phyloP scores from a whole-genome alignment of 2,329 filamentous ascomycete species.

The Venturia aucupariae region DNA sequence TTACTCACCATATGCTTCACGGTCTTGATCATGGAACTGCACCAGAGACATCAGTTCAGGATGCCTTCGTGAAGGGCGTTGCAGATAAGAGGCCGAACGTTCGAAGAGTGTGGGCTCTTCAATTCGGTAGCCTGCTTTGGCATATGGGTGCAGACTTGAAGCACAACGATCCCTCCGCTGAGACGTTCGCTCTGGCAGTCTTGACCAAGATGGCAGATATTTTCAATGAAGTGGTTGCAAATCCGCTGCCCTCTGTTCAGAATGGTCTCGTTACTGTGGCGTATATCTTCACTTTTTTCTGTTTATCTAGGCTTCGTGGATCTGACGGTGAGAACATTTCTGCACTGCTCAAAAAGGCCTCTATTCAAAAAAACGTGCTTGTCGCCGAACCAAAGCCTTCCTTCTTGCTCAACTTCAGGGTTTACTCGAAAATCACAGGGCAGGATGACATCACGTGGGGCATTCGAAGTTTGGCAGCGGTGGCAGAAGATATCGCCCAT shows the following conservation, averaged over 20 bases:
- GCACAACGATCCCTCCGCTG: constrained; percentile 33
- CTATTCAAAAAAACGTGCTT: constrained; percentile 57
- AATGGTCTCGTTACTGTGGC: constrained; percentile 73
- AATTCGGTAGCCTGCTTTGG: constrained; percentile 62
- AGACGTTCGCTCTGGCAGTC: constrained; percentile 40
- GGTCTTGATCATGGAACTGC: constrained; percentile 52
- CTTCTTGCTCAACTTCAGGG: constrained; percentile 72
- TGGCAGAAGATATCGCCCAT: constrained; percentile 47
- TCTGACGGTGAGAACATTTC: constrained; percentile 48
- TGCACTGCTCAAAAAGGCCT: constrained; percentile 50
- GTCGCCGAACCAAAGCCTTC: constrained; percentile 71
- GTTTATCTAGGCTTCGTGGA: constrained; percentile 43
- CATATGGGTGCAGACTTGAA: constrained; percentile 38
- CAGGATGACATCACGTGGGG: constrained; percentile 76
- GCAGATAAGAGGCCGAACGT: constrained; percentile 73
- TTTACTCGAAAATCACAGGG: constrained; percentile 69
- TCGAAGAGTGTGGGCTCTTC: constrained; percentile 71
- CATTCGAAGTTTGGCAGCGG: constrained; percentile 56
- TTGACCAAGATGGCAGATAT: constrained; percentile 54
- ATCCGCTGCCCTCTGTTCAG: constrained; percentile 70
- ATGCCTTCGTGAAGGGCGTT: constrained; percentile 71
- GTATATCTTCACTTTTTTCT: constrained; percentile 62
- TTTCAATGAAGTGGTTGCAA: constrained; percentile 69
- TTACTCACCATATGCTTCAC: constrained; percentile 56
- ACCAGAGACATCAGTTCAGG: constrained; percentile 57